Evolutionary conservation across 345 rosid genomes (phyloP), one percentile per base, ranked within the genome.

Genomic region (Populus tremula): DNA sequence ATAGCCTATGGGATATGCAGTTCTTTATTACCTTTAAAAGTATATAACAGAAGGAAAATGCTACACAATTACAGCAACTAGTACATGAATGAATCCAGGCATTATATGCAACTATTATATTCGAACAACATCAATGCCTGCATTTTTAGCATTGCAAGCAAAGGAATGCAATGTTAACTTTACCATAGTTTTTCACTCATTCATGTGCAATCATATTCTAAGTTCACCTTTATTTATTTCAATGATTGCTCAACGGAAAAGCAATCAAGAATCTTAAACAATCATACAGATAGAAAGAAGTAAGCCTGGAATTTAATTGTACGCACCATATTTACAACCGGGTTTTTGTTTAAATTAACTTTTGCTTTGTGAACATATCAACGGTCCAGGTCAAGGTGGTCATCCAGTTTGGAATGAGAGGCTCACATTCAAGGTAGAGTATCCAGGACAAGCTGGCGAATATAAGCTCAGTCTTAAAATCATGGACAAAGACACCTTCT

Each of bases 401-500:
- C 84, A 72, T 67, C 97, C 97, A 2, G 69, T 83, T 21, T 96
- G 98, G 99, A 90, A 92, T 54, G 90, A 93, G 74, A 96, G 67
- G 62, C 54, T 92, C 23, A 86, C 59, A 35, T 89, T 94, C 87
- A 89, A 77, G 71, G 97, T 83, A 67, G 98, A 96, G 81, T 93
- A 88, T 84, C 99, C 99, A 8, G 91, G 92, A 67, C 77, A 83
- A 53, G 90, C 88, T 39, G 56, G 72, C 4, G 90, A 86, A 27
- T 89, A 89, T 85, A 88, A 87, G 84, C 88, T 96, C 77, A 78
- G 59, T 70, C 88, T 93, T 70, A 90, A 84, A 70, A 86, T 93
- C 85, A 92, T 95, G 96, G 99, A 95, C 88, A 86, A 89, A 70
- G 98, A 95, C 79, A 92, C 87, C 36, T 90, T 95, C 87, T 78